Conservation (phyloP, 2,329 filamentous ascomycete species). For the Ascochyta clinopodiicola region DNA sequence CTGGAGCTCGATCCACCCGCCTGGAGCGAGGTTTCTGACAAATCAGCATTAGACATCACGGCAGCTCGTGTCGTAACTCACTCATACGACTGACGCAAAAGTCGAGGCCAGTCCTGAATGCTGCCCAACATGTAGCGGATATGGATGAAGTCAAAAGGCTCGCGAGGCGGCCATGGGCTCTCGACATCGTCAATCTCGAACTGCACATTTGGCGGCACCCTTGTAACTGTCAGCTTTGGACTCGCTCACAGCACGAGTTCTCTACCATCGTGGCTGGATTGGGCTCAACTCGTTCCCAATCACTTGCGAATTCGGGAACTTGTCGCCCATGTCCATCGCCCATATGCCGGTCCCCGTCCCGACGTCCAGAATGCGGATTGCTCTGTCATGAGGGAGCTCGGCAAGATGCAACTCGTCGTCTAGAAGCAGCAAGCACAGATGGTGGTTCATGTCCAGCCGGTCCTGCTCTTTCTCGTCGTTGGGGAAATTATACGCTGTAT, state of each 20-base stretch:
- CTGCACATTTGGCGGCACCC: slow-evolving; percentile 55
- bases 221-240: not conserved
- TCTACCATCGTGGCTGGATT: slow-evolving; percentile 54
- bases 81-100: slow-evolving; percentile 57
- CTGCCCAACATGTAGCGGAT: slow-evolving; percentile 54
- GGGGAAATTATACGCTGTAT: slow-evolving; percentile 46
- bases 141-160: slow-evolving; percentile 55
- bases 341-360: slow-evolving; percentile 48
- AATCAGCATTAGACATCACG: not conserved
- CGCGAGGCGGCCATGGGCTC: slow-evolving; percentile 48
- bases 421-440: slow-evolving; percentile 44
- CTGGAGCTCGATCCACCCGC: slow-evolving; percentile 59
- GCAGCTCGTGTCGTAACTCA: not conserved
- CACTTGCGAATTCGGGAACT: slow-evolving; percentile 35
- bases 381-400: slow-evolving; percentile 29
- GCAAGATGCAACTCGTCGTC: slow-evolving; percentile 44
- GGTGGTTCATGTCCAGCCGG: slow-evolving; percentile 52
- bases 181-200: slow-evolving; percentile 58
- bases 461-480: slow-evolving; percentile 54
- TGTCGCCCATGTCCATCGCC: slow-evolving; percentile 43
- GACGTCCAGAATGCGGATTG: slow-evolving; percentile 40
- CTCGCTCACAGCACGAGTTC: not conserved
- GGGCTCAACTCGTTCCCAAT: slow-evolving; percentile 57
- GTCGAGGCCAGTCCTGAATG: slow-evolving; percentile 55
- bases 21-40: slow-evolving; percentile 49